These are phyloP conservation scores for Sonneratia caseolaris DNA, from an alignment of 345 rosid species.

Conservation along the genomic window DNA sequence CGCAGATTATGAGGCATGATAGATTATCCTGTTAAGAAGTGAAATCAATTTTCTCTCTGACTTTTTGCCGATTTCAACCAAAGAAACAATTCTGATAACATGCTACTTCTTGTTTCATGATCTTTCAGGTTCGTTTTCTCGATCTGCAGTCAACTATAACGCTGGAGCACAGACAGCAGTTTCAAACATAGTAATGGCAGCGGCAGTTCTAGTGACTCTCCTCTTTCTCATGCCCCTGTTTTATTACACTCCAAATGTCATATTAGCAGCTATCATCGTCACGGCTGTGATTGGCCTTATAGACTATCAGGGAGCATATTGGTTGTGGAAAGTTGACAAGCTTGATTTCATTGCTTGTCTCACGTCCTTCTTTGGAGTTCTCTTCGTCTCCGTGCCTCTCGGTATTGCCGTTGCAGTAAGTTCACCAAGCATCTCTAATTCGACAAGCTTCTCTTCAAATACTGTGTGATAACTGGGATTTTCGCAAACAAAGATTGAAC, in stretches of 20 bases:
- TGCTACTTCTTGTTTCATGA: background rate
- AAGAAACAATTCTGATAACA: too few species aligned
- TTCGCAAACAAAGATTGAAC: background rate
- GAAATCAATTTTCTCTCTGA: too few species aligned
- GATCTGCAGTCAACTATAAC: conserved; percentile 84
- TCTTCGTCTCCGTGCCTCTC: conserved; percentile 80
- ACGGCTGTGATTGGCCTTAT: conserved; percentile 91
- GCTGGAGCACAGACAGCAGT: conserved; percentile 87
- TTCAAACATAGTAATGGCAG: conserved; percentile 78
- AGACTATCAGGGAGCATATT: conserved; percentile 56
- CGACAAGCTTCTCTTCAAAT: too few species aligned
- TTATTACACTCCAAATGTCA: conserved; percentile 80
- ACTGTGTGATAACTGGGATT: too few species aligned
- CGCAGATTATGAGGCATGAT: too few species aligned
- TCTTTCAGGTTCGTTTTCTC: conserved; percentile 74
- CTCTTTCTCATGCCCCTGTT: conserved; percentile 91
- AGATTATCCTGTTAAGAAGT: too few species aligned
- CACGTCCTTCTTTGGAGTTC: conserved; percentile 86
- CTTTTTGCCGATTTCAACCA: too few species aligned
- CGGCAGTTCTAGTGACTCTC: conserved; percentile 79
- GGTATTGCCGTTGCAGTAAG: conserved; percentile 89
- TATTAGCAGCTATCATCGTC: conserved; percentile 80
- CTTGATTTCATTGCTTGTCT: conserved; percentile 87
- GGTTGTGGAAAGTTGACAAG: conserved; percentile 85
- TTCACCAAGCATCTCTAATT: background rate